Evolutionary conservation across 805 yeast species (phyloP).

Genomic region (Candida dajiaensis): DNA sequence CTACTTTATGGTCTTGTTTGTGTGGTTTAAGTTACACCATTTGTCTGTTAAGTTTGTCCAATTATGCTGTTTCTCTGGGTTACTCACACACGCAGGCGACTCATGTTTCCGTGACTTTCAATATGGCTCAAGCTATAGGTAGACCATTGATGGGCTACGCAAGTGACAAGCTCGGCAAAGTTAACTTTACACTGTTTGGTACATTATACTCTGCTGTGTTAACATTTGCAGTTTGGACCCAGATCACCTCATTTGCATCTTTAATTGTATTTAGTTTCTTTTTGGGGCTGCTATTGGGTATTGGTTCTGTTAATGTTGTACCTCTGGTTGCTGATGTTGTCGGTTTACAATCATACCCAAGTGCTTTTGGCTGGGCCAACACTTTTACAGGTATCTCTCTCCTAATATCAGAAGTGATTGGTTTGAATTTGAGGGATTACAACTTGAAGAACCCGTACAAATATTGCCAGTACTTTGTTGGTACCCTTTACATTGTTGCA

Average conservation of each 20-base stretch:
- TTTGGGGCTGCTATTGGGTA: conserved; percentile 41
- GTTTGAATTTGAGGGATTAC: conserved; percentile 40
- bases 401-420: conserved; percentile 49
- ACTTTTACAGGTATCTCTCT: conserved; percentile 27
- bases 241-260: conserved; percentile 34
- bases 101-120: conserved; percentile 38
- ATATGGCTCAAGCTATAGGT: conserved; percentile 42
- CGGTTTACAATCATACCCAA: conserved; percentile 30
- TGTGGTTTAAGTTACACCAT: conserved; percentile 37
- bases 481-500: conserved; percentile 40
- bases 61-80: conserved; percentile 45
- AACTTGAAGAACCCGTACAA: conserved; percentile 39
- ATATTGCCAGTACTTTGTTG: conserved; percentile 57
- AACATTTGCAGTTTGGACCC: conserved; percentile 45
- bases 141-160: conserved; percentile 41
- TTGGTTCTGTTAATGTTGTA: conserved; percentile 36
- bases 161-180: conserved; percentile 41
- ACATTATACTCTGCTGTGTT: conserved; percentile 32
- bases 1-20: conserved; percentile 32
- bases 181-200: conserved; percentile 36
- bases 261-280: conserved; percentile 37
- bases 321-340: conserved; percentile 36
- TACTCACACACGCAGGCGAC: conserved; percentile 37
- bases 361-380: conserved; percentile 34
- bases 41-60: conserved; percentile 40